Conservation (phyloP, 2,329 filamentous ascomycete genomes). For the Ascochyta lentis region DNA sequence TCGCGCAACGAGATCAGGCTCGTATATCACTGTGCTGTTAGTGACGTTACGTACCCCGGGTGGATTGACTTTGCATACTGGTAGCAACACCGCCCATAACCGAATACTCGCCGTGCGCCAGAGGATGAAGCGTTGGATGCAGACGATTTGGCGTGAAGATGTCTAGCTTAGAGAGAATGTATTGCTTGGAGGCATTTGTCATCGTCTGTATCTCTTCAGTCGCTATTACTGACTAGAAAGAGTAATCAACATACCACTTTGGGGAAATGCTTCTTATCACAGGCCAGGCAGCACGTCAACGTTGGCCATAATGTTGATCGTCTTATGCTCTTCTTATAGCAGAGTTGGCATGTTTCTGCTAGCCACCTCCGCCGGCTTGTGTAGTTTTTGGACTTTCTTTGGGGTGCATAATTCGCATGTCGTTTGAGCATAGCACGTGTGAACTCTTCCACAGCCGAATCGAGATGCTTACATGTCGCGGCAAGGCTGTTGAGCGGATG, state of each 20-base stretch:
- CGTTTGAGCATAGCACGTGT: slow-evolving; percentile 34
- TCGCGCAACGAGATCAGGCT: slow-evolving; percentile 31
- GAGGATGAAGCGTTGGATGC: slow-evolving; percentile 32
- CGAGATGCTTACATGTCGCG: slow-evolving; percentile 31
- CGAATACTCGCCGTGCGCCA: slow-evolving; percentile 26
- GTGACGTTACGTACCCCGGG: background rate
- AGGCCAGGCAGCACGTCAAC: slow-evolving; percentile 35
- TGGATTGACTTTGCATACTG: slow-evolving; percentile 2
- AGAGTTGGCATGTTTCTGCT: slow-evolving; percentile 34
- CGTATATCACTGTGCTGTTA: slow-evolving; percentile 28
- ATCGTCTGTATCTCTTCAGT: slow-evolving; percentile 32
- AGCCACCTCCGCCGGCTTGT: slow-evolving; percentile 37
- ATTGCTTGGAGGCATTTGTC: slow-evolving; percentile 30
- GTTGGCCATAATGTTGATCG: slow-evolving; percentile 31
- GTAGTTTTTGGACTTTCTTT: slow-evolving; percentile 21
- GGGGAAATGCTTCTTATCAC: slow-evolving; percentile 33
- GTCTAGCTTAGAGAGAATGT: slow-evolving; percentile 40
- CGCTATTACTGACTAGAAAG: background rate
- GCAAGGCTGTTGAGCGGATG: slow-evolving; percentile 37
- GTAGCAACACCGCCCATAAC: slow-evolving; percentile 28
- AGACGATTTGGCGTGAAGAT: slow-evolving; percentile 41
- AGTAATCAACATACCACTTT: slow-evolving; percentile 34
- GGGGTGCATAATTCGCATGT: slow-evolving; percentile 26
- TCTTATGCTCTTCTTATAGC: slow-evolving; percentile 33
- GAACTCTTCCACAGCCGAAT: slow-evolving; percentile 39